Percentiles rank a stretch among this genome's conserved stretches.
Evolutionary conservation across 306 rosid species (phyloP).

Genomic region (Cotoneaster glaucophyllus): DNA sequence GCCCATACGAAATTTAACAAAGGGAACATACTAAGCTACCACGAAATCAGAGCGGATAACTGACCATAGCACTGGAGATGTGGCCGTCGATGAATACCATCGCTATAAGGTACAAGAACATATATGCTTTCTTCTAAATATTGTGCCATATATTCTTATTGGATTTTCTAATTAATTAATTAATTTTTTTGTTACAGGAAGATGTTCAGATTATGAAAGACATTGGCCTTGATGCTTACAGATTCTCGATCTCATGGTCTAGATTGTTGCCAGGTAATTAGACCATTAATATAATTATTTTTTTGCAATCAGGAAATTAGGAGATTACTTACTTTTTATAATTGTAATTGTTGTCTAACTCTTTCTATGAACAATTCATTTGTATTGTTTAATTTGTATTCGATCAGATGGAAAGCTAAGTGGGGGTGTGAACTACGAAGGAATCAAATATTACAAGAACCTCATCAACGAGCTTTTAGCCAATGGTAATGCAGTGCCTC

Average conservation of each 20-base stretch:
- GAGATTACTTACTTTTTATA: too few species aligned
- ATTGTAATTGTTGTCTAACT: not conserved
- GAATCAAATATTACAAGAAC: constrained; percentile 35
- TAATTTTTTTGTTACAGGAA: not conserved
- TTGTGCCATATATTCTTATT: not conserved
- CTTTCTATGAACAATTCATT: not conserved
- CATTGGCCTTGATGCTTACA: constrained; percentile 6
- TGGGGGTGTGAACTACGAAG: constrained; percentile 37
- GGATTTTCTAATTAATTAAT: not conserved
- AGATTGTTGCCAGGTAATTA: constrained; percentile 4
- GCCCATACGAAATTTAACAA: too few species aligned
- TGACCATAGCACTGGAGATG: constrained; percentile 11
- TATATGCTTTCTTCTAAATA: not conserved
- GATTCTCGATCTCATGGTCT: constrained; percentile 10
- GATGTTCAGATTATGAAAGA: constrained; percentile 1
- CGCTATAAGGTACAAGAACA: constrained; percentile 1
- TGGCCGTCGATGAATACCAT: constrained; percentile 8
- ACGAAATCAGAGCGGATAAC: constrained; percentile 1
- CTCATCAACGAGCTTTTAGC: constrained; percentile 30
- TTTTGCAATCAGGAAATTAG: not conserved
- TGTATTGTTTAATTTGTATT: not conserved
- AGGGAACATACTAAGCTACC: too few species aligned
- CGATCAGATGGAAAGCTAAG: constrained; percentile 36
- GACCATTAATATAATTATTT: not conserved
- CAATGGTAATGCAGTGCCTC: constrained; percentile 6